A percentile compares a stretch with the other conserved stretches of the same genome.
Conservation (phyloP, 2,329 filamentous ascomycete species). For the Fusarium penzigii region DNA sequence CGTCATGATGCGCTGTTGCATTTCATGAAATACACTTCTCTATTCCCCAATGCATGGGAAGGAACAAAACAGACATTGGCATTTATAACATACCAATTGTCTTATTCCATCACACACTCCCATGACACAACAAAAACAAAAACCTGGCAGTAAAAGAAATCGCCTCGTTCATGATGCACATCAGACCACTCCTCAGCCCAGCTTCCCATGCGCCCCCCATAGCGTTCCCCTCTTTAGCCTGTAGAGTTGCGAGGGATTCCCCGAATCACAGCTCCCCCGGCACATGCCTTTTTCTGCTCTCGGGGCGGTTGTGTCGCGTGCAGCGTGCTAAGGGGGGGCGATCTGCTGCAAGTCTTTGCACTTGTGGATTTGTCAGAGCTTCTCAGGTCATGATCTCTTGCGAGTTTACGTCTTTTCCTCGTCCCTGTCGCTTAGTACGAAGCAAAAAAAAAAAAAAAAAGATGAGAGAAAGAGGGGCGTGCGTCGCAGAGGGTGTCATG, state of each 20-base stretch:
- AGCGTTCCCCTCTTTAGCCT: no score
- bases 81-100: neutral
- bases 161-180: slow-evolving; percentile 3
- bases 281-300: neutral
- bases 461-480: no score
- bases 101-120: slow-evolving; percentile 9
- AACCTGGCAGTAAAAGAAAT: neutral
- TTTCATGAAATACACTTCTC: no score
- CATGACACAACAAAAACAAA: slow-evolving; percentile 5
- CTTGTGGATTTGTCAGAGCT: neutral
- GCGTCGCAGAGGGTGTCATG: no score
- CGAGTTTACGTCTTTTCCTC: no score
- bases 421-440: no score
- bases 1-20: no score
- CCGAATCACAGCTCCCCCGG: no score
- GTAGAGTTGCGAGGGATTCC: no score
- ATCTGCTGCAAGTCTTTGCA: slow-evolving; percentile 17
- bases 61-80: no score
- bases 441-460: no score
- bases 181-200: slow-evolving; percentile 27
- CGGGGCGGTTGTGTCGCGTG: slow-evolving; percentile 19
- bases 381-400: slow-evolving; percentile 19
- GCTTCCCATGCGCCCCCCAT: slow-evolving; percentile 5
- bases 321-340: slow-evolving; percentile 11
- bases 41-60: no score